phyloP scores from a whole-genome alignment of 331 rosid species.

The Malus hybrid region DNA sequence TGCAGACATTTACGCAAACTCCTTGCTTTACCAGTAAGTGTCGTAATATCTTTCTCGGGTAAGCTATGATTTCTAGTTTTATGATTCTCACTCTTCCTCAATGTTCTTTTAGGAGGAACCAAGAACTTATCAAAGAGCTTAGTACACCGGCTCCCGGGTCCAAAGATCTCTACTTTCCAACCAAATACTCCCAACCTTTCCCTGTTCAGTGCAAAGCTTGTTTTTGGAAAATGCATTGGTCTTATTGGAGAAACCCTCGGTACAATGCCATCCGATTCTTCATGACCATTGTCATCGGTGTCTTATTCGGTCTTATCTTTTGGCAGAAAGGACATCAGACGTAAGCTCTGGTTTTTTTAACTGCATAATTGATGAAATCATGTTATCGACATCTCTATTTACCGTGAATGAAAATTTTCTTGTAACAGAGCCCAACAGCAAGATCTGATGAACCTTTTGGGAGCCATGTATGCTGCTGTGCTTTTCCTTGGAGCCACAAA shows the following conservation, averaged over 20 bases:
- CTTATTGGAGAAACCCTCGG: slow-evolving; percentile 49
- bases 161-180: slow-evolving; percentile 37
- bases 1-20: slow-evolving; percentile 29
- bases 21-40: slow-evolving; percentile 29
- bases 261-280: slow-evolving; percentile 38
- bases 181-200: slow-evolving; percentile 33
- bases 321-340: slow-evolving; percentile 39
- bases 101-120: slow-evolving; percentile 33
- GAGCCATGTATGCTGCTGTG: slow-evolving; percentile 40
- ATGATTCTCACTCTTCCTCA: not conserved
- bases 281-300: slow-evolving; percentile 25
- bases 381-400: not conserved
- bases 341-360: slow-evolving; percentile 14
- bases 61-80: not conserved
- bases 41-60: not conserved
- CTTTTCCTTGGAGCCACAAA: slow-evolving; percentile 42
- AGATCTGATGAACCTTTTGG: slow-evolving; percentile 35
- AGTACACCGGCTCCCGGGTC: slow-evolving; percentile 36
- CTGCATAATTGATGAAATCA: not conserved
- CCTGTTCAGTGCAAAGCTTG: slow-evolving; percentile 35
- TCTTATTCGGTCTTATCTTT: slow-evolving; percentile 35
- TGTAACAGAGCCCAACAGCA: slow-evolving; percentile 24
- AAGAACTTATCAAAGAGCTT: slow-evolving; percentile 34
- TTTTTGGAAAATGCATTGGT: slow-evolving; percentile 43
- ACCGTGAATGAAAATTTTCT: not conserved